Base-by-base conservation (phyloP, 306 rosid genomes). In the Medicago arabica region DNA sequence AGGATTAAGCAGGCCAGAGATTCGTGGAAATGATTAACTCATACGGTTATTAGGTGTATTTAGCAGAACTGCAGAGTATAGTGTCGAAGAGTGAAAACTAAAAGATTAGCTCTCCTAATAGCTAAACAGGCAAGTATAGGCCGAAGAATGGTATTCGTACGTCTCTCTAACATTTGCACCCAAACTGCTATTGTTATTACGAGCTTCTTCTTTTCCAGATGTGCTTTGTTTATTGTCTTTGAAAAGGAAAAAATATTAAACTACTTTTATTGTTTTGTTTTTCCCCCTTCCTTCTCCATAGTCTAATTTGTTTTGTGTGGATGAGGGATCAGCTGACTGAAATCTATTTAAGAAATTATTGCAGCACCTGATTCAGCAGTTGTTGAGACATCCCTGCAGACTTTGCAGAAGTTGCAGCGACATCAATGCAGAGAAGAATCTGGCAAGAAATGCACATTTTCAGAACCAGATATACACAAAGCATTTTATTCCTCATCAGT, bases 401-500 rank as follows among this genome's bases (percentile, higher is more conserved):
- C 86, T 84, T 85, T 9, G 97, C 95, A 72, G 98, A 92, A 83
- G 98, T 92, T 74, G 96, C 87, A 57, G 98, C 98, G 78, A 89
- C 88, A 69, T 95, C 98, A 67, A 92, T 87, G 79, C 95, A 95
- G 75, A 95, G 98, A 87, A 95, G 98, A 89, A 95, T 92, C 98
- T 95, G 84, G 38, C 79, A 86, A 69, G 74, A 83, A 80, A 87
- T 47, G 60, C 67, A 72, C 66, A 70, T 49, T 77, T 49, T 84
- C 83, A 84, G 77, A 85, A 73, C 72, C 75, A 51, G 81, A 78
- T 44, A 80, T 71, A 51, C 64, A 58, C 59, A 40, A 78, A 62
- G 74, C 38, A 73, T 25, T 50, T 25, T 75, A 53, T 17, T 18
- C 31, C 71, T 50, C 9, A 21, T 36, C 62, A 69, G 53, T 21